Base-by-base conservation (phyloP, 768 basidiomycete species). In the Austroboletus eburneus region DNA sequence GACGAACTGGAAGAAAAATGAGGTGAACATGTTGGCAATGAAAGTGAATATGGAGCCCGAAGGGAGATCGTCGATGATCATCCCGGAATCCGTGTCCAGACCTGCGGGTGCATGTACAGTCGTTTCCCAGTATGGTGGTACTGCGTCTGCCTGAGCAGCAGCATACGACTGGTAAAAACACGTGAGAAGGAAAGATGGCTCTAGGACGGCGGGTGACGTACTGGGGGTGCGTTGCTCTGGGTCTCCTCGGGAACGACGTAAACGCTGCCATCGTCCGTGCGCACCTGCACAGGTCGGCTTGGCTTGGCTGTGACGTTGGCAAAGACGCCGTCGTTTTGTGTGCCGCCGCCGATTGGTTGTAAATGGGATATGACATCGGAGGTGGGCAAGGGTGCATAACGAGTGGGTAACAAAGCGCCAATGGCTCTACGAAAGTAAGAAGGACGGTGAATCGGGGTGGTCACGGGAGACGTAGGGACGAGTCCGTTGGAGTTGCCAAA, bases 101-200 rank as follows among this genome's bases (percentile, higher is more conserved):
- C 74, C 70, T 0, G 71, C 66, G 0, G 91, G 91, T 0, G 93
- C 83, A 50, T 94, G 88, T 9, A 97, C 80, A 0, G 91, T 93
- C 1, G 90, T 97, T 62, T 99, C 95, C 90, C 92, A 97, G 67
- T 99, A 99, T 0, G 91, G 79, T 0, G 96, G 96, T 0, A 88
- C 93, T 0, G 90, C 80, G 61, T 99, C 95, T 23, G 84, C 79
- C 51, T 91, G 84, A 3, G 95, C 96, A 14, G 84, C 77, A 12
- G 83, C 76, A 59, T 99, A 99, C 0, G 92, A 81, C 88, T 93
- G 46, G 16, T 32, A 12, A 29, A 30, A 24, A 2, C 27, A 41
- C 56, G 49, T 1, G 33, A 8, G 33, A 34, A 14, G 16, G 16
- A 12, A 34, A 12, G 14, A 6, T 14, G 8, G 14, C 14, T 13